Evolutionary conservation across 371 early-diverging fungal genomes (phyloP).

Genomic region (Zychaea mexicana): DNA sequence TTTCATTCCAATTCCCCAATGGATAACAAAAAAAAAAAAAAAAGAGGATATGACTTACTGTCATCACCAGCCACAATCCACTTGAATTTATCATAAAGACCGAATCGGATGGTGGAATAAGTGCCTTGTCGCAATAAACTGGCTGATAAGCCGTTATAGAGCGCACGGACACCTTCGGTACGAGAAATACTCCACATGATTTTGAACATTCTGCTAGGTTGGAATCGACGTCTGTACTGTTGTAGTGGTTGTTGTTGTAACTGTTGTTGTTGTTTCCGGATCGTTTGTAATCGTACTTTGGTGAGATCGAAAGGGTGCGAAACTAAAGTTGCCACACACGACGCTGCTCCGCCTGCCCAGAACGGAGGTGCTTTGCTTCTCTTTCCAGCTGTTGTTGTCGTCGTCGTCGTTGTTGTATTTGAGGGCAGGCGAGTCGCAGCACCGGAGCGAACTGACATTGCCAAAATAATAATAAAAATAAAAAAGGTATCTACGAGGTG

Average conservation of each 20-base stretch:
- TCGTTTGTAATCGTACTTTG: conserved; percentile 77
- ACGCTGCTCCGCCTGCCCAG: conserved; percentile 64
- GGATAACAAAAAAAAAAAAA: neutral
- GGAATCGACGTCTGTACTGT: conserved; percentile 35
- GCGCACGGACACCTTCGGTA: conserved; percentile 49
- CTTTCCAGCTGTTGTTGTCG: neutral
- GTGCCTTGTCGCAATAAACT: conserved; percentile 70
- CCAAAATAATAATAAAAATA: neutral
- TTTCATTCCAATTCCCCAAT: no score
- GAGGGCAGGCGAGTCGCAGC: conserved; percentile 1
- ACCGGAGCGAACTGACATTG: conserved; percentile 1
- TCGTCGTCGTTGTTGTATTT: neutral
- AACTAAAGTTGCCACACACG: conserved; percentile 64
- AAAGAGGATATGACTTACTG: conserved; percentile 25
- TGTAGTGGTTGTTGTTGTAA: conserved; percentile 3
- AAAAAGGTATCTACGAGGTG: neutral
- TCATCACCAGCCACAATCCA: conserved; percentile 45
- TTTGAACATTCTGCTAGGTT: conserved; percentile 42
- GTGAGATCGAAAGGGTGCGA: conserved; percentile 80
- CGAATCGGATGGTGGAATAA: conserved; percentile 75
- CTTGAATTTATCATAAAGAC: conserved; percentile 65
- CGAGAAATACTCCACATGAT: conserved; percentile 43
- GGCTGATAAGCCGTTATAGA: conserved; percentile 68
- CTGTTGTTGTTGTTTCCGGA: conserved; percentile 20
- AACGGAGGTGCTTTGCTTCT: conserved; percentile 43